Evolutionary conservation across 2,329 filamentous ascomycete genomes (phyloP), one percentile per base, ranked within the genome.

Genomic region (Clarireedia hainanense): DNA sequence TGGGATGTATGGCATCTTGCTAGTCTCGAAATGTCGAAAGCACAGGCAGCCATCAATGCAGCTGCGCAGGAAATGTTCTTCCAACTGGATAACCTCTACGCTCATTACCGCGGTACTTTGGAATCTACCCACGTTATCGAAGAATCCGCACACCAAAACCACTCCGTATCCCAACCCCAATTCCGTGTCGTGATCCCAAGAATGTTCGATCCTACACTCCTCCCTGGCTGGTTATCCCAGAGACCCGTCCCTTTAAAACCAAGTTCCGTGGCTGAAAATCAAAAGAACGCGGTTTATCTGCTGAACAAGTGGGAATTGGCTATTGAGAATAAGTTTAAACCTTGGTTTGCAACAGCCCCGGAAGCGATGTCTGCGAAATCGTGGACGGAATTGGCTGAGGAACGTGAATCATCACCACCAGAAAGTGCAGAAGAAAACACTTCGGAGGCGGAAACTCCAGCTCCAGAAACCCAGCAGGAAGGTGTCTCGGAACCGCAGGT

Each of bases 141-240:
- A 5, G 26, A 17, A 4, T 15, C 43, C 15, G 20, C 30, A 12
- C 47, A 46, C 15, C 24, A 47, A 34, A 42, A 45, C 3, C 23
- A 36, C n/a, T 24, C 23, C 12, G 34, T 34, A 10, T 5, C 52
- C 0, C 50, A 55, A 14, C 57, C 52, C 17, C 62, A 67, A 1
- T 83, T 84, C 59, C 72, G 74, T 1, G 66, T 83, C 20, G 61
- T 83, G 9, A 69, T 83, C 12, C 79, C 80, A 0, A 70, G 72
- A 40, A 65, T 80, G 2, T 73, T 81, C 51, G 80, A 83, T 61
- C 72, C 80, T 2, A 77, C 79, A 0, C 65, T 83, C 1, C 70
- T 76, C 0, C 80, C 80, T 0, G 80, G 76, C 1, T 84, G 80
- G 76, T 66, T 72, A 6, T 65, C 65, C 4, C 68, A 69, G 9